These are phyloP conservation scores for Aspergillus aculeatus DNA, from an alignment of 2,329 filamentous ascomycete species.

Conservation along the genomic window DNA sequence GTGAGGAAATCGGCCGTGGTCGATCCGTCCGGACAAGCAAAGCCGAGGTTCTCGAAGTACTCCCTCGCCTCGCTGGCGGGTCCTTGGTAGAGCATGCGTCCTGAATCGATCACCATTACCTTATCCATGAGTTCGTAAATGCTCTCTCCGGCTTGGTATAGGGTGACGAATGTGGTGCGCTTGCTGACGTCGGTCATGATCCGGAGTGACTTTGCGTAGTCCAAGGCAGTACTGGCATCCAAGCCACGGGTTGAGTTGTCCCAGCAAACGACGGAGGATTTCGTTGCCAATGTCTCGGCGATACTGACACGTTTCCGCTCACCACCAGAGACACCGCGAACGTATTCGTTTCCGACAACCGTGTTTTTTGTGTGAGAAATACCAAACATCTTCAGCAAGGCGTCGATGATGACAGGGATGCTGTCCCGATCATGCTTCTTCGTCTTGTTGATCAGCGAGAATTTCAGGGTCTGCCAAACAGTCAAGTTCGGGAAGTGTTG, in stretches of 20 bases:
- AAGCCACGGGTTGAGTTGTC: slow-evolving; percentile 80
- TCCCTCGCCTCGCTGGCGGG: slow-evolving; percentile 59
- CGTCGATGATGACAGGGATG: slow-evolving; percentile 67
- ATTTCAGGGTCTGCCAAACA: slow-evolving; percentile 74
- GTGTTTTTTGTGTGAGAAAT: slow-evolving; percentile 75
- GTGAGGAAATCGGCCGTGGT: slow-evolving; percentile 79
- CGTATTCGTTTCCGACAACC: slow-evolving; percentile 69
- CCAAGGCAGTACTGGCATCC: slow-evolving; percentile 74
- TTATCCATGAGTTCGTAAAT: slow-evolving; percentile 77
- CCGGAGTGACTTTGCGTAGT: slow-evolving; percentile 69
- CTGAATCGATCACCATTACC: slow-evolving; percentile 72
- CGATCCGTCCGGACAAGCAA: slow-evolving; percentile 56
- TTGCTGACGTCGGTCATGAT: slow-evolving; percentile 75
- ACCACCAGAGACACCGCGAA: slow-evolving; percentile 74
- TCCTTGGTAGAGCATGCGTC: slow-evolving; percentile 67
- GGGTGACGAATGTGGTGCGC: slow-evolving; percentile 67
- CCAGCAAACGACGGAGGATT: slow-evolving; percentile 72
- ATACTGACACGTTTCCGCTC: slow-evolving; percentile 79
- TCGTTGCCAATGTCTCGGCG: slow-evolving; percentile 72
- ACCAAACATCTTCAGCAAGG: slow-evolving; percentile 73
- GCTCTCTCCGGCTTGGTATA: slow-evolving; percentile 69
- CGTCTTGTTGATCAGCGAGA: slow-evolving; percentile 73
- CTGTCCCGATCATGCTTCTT: slow-evolving; percentile 63
- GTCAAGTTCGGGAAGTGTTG: slow-evolving; percentile 71
- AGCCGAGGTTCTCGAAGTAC: slow-evolving; percentile 68